Evolutionary conservation across 805 yeast species (phyloP).

Genomic region (Metahyphopichia silvanorum): DNA sequence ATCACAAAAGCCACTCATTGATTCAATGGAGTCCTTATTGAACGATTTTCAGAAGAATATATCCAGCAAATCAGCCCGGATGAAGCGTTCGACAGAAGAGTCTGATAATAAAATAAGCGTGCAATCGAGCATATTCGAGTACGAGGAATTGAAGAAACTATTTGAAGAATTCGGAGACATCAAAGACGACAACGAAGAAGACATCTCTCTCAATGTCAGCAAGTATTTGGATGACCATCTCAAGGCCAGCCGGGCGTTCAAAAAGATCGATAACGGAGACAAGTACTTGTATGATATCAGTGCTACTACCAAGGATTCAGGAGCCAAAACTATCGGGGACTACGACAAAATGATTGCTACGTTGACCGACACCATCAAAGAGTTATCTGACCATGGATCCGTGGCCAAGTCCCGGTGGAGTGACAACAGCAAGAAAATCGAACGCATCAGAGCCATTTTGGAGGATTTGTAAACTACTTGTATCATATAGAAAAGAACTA

Average conservation of each 20-base stretch:
- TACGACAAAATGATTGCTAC: constrained; percentile 27
- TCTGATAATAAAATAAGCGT: constrained; percentile 9
- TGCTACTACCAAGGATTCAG: constrained; percentile 16
- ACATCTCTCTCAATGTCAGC: constrained; percentile 8
- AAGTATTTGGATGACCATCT: constrained; percentile 19
- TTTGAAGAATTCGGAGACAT: constrained; percentile 17
- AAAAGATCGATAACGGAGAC: constrained; percentile 14
- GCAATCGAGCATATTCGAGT: constrained; percentile 13
- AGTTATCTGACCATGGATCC: constrained; percentile 27
- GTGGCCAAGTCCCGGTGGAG: constrained; percentile 34
- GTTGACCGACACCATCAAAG: constrained; percentile 22
- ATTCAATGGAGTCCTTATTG: constrained; percentile 26
- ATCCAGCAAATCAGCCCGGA: constrained; percentile 9
- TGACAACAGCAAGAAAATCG: constrained; percentile 29
- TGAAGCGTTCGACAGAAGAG: not conserved
- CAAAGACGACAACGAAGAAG: constrained; percentile 10
- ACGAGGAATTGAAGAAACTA: constrained; percentile 15
- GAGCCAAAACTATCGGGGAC: constrained; percentile 20
- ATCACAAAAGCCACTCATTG: constrained; percentile 33
- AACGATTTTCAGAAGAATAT: constrained; percentile 15
- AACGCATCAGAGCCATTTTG: constrained; percentile 21
- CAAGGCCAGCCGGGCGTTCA: constrained; percentile 17
- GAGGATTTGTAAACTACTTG: too few relatives aligned
- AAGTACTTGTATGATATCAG: constrained; percentile 21
- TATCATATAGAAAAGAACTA: too few relatives aligned